phyloP scores from a whole-genome alignment of 768 basidiomycete species.

The Lactarius pseudohatsudake region DNA sequence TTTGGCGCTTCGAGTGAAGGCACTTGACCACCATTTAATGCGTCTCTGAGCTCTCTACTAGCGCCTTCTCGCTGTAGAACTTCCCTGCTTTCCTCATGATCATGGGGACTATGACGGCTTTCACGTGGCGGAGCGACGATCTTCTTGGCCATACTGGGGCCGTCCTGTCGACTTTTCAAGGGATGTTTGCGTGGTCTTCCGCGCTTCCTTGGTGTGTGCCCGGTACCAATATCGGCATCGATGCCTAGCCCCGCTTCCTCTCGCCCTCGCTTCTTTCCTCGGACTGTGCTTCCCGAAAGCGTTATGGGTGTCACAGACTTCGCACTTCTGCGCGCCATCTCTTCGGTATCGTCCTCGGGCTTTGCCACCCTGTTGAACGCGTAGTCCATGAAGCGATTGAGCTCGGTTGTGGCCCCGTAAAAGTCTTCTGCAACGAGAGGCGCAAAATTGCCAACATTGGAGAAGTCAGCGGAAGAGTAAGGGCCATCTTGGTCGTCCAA shows the following conservation, averaged over 20 bases:
- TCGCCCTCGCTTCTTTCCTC: constrained; percentile 38
- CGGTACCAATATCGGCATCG: neutral
- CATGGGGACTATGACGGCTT: neutral
- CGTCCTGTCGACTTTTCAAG: constrained; percentile 29
- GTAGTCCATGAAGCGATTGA: constrained; percentile 50
- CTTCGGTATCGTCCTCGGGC: constrained; percentile 8
- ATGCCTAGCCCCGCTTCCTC: constrained; percentile 32
- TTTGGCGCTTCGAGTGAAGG: constrained; percentile 30
- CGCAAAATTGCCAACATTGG: constrained; percentile 55
- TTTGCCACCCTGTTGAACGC: constrained; percentile 39
- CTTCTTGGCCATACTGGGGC: constrained; percentile 19
- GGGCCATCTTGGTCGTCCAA: constrained; percentile 52
- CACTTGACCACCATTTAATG: constrained; percentile 3
- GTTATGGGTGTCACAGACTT: constrained; percentile 16
- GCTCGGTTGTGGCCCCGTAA: constrained; percentile 46
- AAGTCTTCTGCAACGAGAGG: constrained; percentile 49
- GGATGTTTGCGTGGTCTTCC: constrained; percentile 38
- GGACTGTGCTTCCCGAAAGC: constrained; percentile 34
- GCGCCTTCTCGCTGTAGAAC: neutral
- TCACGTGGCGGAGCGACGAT: neutral
- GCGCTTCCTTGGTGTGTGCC: constrained; percentile 37
- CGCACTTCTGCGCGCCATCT: constrained; percentile 29
- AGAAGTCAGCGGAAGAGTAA: constrained; percentile 48
- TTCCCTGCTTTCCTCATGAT: neutral
- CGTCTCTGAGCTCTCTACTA: neutral